A percentile compares a stretch with the other conserved stretches of the same genome.
These are phyloP conservation scores for Saprolegnia diclina DNA, from an alignment of 352 stramenopile genomes.

Conservation along the genomic window DNA sequence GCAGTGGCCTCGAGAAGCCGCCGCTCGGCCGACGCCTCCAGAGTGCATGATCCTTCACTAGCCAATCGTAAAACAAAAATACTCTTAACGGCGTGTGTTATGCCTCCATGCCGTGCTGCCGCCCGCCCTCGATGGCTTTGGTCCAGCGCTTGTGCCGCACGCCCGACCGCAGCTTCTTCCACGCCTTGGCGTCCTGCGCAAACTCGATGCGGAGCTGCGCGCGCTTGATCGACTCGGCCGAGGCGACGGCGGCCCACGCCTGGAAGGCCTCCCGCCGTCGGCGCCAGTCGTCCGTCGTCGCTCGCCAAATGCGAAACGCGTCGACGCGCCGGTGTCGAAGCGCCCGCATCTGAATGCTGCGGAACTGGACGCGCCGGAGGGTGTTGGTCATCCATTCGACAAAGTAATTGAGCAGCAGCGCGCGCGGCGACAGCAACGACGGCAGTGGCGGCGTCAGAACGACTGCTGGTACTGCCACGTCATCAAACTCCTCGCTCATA, in stretches of 20 bases:
- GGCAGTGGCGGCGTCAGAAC: not conserved
- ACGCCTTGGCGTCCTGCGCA: conserved; percentile 18
- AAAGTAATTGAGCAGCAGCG: conserved; percentile 15
- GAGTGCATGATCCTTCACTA: not conserved
- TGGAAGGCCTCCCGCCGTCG: conserved; percentile 7
- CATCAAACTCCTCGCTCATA: not conserved
- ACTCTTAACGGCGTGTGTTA: not conserved
- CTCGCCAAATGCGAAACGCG: not conserved
- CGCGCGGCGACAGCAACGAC: not conserved
- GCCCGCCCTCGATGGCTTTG: not conserved
- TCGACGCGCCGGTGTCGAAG: not conserved
- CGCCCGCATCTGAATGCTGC: not conserved
- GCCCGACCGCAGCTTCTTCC: conserved; percentile 15
- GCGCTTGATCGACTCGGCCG: not conserved
- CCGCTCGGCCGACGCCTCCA: not conserved
- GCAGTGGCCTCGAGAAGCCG: conserved; percentile 7
- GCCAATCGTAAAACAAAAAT: not conserved
- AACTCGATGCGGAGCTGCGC: conserved; percentile 18
- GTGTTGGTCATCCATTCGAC: conserved; percentile 26
- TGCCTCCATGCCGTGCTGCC: not conserved
- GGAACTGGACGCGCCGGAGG: conserved; percentile 16
- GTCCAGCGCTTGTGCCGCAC: not conserved
- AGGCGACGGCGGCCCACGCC: not conserved
- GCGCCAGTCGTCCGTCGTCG: not conserved
- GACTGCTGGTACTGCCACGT: not conserved